phyloP scores from a whole-genome alignment of 257 asterid species.

The Parsonsia alboflavescens region DNA sequence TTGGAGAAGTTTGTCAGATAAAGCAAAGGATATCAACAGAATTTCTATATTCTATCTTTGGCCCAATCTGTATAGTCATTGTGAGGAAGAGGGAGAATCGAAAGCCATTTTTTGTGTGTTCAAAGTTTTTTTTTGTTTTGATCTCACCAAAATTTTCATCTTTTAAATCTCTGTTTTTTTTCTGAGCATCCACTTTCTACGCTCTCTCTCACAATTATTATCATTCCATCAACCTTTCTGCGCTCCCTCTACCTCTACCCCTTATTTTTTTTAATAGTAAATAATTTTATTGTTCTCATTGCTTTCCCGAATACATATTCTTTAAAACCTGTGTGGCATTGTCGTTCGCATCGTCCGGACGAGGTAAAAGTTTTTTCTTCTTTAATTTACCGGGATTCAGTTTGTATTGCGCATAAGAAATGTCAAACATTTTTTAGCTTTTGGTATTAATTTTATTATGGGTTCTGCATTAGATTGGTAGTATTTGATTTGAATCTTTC shows the following conservation, averaged over 20 bases:
- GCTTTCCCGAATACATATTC: not conserved
- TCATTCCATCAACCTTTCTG: slow-evolving; percentile 13
- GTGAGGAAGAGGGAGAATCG: not conserved
- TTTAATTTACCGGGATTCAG: not conserved
- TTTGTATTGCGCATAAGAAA: not conserved
- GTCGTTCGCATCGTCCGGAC: not conserved
- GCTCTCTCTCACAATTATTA: slow-evolving; percentile 19
- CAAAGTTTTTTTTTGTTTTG: no score
- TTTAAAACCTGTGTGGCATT: not conserved
- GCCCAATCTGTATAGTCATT: not conserved
- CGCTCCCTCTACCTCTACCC: not conserved
- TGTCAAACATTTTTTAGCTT: not conserved
- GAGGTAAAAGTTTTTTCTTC: not conserved
- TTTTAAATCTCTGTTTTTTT: not conserved
- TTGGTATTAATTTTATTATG: not conserved
- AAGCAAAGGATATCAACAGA: slow-evolving; percentile 5
- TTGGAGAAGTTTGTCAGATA: slow-evolving; percentile 5
- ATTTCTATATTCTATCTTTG: no score
- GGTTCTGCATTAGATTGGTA: not conserved
- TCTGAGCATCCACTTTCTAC: slow-evolving; percentile 10
- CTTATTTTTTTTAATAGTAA: no score
- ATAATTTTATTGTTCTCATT: not conserved
- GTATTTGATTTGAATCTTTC: not conserved
- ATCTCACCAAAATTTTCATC: not conserved
- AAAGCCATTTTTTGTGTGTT: not conserved